Evolutionary conservation across 345 rosid genomes (phyloP), one percentile per base, ranked within the genome.

Genomic region (Acer saccharum): DNA sequence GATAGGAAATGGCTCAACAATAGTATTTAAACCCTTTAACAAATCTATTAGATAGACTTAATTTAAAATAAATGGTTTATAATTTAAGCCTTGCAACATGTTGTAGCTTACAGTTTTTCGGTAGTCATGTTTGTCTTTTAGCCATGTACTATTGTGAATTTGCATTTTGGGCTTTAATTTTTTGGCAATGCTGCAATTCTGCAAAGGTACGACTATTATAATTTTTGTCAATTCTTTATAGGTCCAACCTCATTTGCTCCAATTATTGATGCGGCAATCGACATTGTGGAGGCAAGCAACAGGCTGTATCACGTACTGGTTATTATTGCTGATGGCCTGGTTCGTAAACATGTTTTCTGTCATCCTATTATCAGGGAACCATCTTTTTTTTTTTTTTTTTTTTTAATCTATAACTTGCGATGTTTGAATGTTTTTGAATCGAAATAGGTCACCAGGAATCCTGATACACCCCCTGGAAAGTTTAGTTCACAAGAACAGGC

Each of bases 181-280:
- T 13, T 23, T 27, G 25, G 39, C 39, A 35, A 35, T 4, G 39
- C 39, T 35, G 35, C 48, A 65, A 29, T 6, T 52, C 18, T 63
- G 32, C 63, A 11, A 17, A 55, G 23, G 66, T 62, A n/a, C 60
- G 69, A 73, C 52, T 46, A 46, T 76, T 50, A 18, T 29, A 13
- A 21, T 65, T 65, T 65, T 41, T 74, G 35, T 68, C 32, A 18
- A 9, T 70, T 67, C 14, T 64, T 58, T 76, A 16, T 74, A 96
- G 99, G 99, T 65, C 98, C 99, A 70, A 96, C 99, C 54, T 96
- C 99, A 23, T 96, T 96, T 91, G 95, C 95, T 0, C 97, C 98
- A 1, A 87, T 93, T 58, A 87, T 96, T 74, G 89, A 93, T 83
- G 97, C 92, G 0, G 98, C 99, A 50, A 76, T 90, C 25, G 91